Evolutionary conservation across 139 green algal genomes (phyloP), one percentile per base, ranked within the genome.

Genomic region (Pedinophyceae sp.): DNA sequence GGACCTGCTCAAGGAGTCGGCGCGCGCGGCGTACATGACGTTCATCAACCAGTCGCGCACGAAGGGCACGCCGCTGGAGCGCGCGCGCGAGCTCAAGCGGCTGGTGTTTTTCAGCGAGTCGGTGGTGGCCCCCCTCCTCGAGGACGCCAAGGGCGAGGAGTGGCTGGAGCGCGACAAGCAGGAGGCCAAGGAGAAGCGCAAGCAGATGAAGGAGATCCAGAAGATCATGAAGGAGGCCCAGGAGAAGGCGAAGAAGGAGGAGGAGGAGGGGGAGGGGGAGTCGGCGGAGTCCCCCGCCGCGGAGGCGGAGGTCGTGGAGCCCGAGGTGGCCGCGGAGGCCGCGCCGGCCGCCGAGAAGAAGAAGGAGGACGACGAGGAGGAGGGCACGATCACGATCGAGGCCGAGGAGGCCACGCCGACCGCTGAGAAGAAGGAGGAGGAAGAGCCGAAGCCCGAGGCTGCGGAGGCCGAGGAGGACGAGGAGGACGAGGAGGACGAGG

Each of bases 41-140:
- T 43, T 43, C 34, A 13, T 43, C 10, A 43, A 7, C 10, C 10
- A 7, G 10, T 43, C 34, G 7, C 34, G 34, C 34, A 30, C 16
- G 24, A 5, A 28, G 5, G 24, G 20, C 17, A 29, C 30, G 6
- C n/a, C 30, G 49, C 24, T 55, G 4, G 49, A 27, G 20, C 24
- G 16, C 20, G 49, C 49, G 20, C n/a, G 34, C 20, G 49, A 55
- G 23, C 49, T 55, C 20, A 55, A 55, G 49, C 30, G 34, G 49
- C 30, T 55, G 24, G 49, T 55, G 20, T 55, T 55, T 23, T 55
- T 41, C 49, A 41, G 24, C 22, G 34, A 55, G 15, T 29, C 34
- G n/a, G 49, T 55, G 22, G 20, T 55, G 24, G 29, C 49, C 20
- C 49, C 49, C 5, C 49, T 55, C 4, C 24, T 55, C 5, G 49